Percentiles rank a stretch among this genome's conserved stretches.
Evolutionary conservation across 2,329 filamentous ascomycete species (phyloP).

Genomic region (Dactylonectria macrodidyma): DNA sequence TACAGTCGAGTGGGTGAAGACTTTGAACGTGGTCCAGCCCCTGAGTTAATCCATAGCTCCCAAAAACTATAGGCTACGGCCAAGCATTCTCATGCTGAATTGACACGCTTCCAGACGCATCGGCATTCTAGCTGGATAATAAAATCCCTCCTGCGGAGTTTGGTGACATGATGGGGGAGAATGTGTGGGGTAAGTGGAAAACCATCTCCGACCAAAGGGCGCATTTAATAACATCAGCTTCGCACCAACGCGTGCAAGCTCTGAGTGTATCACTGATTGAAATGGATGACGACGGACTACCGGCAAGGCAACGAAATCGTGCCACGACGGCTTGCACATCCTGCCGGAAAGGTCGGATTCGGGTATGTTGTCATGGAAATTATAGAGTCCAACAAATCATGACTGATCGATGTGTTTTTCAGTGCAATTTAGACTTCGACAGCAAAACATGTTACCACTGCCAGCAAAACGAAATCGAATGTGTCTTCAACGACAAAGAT

Average conservation of each 20-base stretch:
- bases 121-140: background rate
- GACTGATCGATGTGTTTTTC: background rate
- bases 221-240: background rate
- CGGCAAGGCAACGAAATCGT: background rate
- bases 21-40: no score
- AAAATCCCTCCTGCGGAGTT: background rate
- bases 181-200: background rate
- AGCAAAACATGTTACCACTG: background rate
- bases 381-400: background rate
- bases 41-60: background rate
- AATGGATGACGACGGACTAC: background rate
- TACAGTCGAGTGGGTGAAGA: conserved; percentile 54
- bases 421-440: background rate
- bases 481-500: conserved; percentile 4
- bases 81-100: background rate
- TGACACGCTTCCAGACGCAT: background rate
- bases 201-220: background rate
- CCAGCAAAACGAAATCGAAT: background rate
- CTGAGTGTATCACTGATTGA: background rate
- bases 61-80: background rate
- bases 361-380: background rate
- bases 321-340: background rate
- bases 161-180: background rate
- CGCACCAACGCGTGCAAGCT: background rate
- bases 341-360: background rate